A percentile compares a stretch with the other conserved stretches of the same genome.
Conservation (phyloP, 805 yeast genomes). For the Sungouiella thailandica region DNA sequence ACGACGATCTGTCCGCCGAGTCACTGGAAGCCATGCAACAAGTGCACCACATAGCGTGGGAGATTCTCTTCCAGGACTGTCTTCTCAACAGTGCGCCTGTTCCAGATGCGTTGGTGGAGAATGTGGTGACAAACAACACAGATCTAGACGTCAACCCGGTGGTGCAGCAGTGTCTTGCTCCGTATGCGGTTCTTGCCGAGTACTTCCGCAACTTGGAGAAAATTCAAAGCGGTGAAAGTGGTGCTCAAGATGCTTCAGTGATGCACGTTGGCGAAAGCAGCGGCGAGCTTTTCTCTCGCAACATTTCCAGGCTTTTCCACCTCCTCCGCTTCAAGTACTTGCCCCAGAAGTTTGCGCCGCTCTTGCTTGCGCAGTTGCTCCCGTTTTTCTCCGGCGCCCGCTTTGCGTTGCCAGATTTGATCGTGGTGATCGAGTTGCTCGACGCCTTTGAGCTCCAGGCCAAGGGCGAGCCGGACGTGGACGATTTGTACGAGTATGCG, state of each 20-base stretch:
- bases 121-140: conserved; percentile 37
- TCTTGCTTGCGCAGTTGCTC: conserved; percentile 44
- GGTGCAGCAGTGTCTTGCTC: conserved; percentile 64
- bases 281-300: conserved; percentile 8
- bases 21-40: conserved; percentile 33
- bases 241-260: neutral
- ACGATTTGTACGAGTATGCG: conserved; percentile 27
- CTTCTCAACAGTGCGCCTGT: conserved; percentile 48
- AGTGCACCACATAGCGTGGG: conserved; percentile 53
- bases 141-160: conserved; percentile 46
- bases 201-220: conserved; percentile 31
- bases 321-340: conserved; percentile 37
- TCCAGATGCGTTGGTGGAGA: conserved; percentile 52
- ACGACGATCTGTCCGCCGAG: conserved; percentile 31
- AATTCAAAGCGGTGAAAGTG: no score
- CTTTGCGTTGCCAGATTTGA: conserved; percentile 18
- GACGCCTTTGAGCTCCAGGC: conserved; percentile 29
- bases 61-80: conserved; percentile 54
- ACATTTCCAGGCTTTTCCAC: conserved; percentile 46
- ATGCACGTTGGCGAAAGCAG: conserved; percentile 16
- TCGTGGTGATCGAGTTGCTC: conserved; percentile 29
- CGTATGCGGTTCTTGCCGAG: conserved; percentile 59
- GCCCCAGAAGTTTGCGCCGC: conserved; percentile 46
- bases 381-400: conserved; percentile 30
- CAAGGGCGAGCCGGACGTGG: conserved; percentile 21